A percentile compares a stretch with the other conserved stretches of the same genome.
Evolutionary conservation across 129 eudicot species (phyloP).

Genomic region (Rutidosis leptorrhynchoides): DNA sequence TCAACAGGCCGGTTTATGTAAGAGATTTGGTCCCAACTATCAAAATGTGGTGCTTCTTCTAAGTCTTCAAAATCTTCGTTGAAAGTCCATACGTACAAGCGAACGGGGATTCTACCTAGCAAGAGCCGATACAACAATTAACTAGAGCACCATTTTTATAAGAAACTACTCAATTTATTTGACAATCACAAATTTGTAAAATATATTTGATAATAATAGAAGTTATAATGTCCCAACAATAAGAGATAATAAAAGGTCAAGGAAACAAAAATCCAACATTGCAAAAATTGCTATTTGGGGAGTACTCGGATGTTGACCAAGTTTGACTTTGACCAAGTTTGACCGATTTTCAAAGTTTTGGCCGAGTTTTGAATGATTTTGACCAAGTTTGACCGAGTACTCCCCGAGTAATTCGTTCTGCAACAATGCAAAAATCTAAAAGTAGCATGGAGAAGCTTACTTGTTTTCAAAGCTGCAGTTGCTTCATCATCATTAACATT

Average conservation of each 20-base stretch:
- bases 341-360: no score
- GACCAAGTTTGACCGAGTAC: no score
- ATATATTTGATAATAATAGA: not conserved
- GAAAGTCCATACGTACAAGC: constrained; percentile 59
- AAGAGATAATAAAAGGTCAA: not conserved
- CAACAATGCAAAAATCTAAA: no score
- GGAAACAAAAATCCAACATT: not conserved
- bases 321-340: no score
- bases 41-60: constrained; percentile 62
- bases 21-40: constrained; percentile 82
- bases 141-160: not conserved
- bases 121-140: constrained; percentile 22
- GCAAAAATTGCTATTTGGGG: no score
- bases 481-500: constrained; percentile 44
- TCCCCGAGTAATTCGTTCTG: no score
- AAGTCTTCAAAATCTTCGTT: constrained; percentile 60
- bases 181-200: not conserved
- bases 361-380: no score
- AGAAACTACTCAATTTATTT: not conserved
- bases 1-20: constrained; percentile 90
- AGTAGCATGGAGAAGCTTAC: constrained; percentile 34
- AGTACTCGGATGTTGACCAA: no score
- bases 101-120: constrained; percentile 89
- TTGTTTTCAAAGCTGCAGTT: constrained; percentile 49
- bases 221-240: not conserved